Conservation (phyloP, 208 protist genomes). For the Crithidia fasciculata region DNA sequence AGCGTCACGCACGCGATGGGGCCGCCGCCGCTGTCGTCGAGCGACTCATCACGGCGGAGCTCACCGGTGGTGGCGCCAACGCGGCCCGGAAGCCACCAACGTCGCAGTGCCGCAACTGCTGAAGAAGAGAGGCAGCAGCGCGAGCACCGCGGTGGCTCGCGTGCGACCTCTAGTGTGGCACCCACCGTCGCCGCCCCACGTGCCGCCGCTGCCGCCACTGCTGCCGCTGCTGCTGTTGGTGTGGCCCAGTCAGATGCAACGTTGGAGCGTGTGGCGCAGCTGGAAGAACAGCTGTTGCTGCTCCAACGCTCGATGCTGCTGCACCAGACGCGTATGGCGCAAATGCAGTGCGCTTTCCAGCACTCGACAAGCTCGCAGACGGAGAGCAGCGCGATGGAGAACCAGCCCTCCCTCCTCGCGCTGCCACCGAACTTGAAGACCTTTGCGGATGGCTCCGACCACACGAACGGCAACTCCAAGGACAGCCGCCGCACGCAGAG, state of each 20-base stretch:
- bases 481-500: constrained; percentile 12
- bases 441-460: not conserved
- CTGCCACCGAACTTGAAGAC: not conserved
- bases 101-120: too few relatives aligned
- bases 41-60: not conserved
- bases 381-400: constrained; percentile 6
- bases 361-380: not conserved
- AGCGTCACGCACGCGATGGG: not conserved
- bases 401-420: constrained; percentile 8
- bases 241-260: not conserved
- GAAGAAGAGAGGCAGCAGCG: not conserved
- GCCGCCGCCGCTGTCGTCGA: not conserved
- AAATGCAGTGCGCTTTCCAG: constrained; percentile 12
- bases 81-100: not conserved
- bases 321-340: constrained; percentile 7
- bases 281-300: constrained; percentile 8
- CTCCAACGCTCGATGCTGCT: constrained; percentile 11
- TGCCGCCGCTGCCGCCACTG: not conserved
- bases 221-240: not conserved
- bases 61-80: not conserved
- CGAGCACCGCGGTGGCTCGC: too few relatives aligned
- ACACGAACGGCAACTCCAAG: constrained; percentile 4
- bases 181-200: not conserved
- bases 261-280: constrained; percentile 8
- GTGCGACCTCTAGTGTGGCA: not conserved